Base-by-base conservation (phyloP, 2,329 filamentous ascomycete species). In the Diaporthe citrichinensis region DNA sequence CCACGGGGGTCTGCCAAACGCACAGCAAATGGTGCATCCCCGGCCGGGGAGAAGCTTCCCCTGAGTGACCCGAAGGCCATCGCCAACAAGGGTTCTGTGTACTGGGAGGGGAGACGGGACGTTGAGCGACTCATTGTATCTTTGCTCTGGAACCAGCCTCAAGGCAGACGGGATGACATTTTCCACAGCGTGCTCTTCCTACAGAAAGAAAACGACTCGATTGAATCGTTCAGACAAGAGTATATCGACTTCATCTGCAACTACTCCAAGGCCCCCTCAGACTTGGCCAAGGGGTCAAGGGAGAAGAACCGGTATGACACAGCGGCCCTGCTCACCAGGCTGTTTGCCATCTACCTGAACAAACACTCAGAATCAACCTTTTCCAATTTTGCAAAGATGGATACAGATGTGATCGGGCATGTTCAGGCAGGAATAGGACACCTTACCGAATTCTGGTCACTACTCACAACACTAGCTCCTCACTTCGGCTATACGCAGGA, bases 101-200 rank as follows among this genome's bases (percentile, higher is more conserved):
- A 77, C 53, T 80, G 77, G 78, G 72, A 76, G 28, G 23, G 41
- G 0, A 53, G 36, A 3, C 23, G 68, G 0, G 78, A 80, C 51
- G 14, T 67, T 3, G 58, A 59, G 20, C 77, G 77, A 20, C 58
- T 80, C 4, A 72, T 80, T 5, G 76, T 78, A 36, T 71, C 73
- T 9, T 44, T 79, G 10, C 61, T 80, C 4, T 75, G 1, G 7
- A 55, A 67, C 2, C 71, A 53, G 23, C 69, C 75, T 25, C 44
- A n/a, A 5, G 72, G 39, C 31, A 73, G 71, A 15, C 72, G 75
- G 34, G 25, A 36, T 15, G 73, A 46, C 2, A 9, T 77, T 4
- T 71, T 77, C 15, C 31, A 74, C 17, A 61, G 28, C 51, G 36
- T 75, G 6, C 34, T 68, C 12, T 49, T 36, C n/a, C 36, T 68